A percentile compares a stretch with the other conserved stretches of the same genome.
Evolutionary conservation across 805 yeast species (phyloP).

Genomic region (Kazachstania psychrophila): DNA sequence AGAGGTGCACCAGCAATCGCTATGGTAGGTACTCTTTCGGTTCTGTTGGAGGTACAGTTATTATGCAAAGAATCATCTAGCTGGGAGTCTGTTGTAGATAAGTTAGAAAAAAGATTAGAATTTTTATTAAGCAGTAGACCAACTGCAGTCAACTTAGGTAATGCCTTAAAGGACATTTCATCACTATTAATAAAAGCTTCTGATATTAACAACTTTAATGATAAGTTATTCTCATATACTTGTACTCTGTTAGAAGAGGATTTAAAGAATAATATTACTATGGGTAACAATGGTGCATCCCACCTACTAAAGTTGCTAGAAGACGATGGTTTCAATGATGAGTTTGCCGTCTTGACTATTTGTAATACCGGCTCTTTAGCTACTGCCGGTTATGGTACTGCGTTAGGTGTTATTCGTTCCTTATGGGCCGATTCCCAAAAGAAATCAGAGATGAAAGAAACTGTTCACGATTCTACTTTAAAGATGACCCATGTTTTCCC

Average conservation of each 20-base stretch:
- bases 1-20: slow-evolving; percentile 99
- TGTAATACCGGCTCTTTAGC: slow-evolving; percentile 97
- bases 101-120: slow-evolving; percentile 43
- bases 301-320: slow-evolving; percentile 44
- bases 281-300: slow-evolving; percentile 76
- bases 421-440: slow-evolving; percentile 36
- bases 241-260: slow-evolving; percentile 63
- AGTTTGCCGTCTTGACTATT: slow-evolving; percentile 77
- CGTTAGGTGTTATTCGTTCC: slow-evolving; percentile 83
- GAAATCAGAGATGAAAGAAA: slow-evolving; percentile 15
- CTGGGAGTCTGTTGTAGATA: slow-evolving; percentile 30
- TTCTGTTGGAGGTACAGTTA: slow-evolving; percentile 57
- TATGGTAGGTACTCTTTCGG: slow-evolving; percentile 79
- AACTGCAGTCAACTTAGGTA: slow-evolving; percentile 86
- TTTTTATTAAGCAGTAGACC: slow-evolving; percentile 74
- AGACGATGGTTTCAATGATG: slow-evolving; percentile 45
- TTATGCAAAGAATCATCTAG: slow-evolving; percentile 21
- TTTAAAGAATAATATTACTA: slow-evolving; percentile 60
- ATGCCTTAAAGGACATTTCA: slow-evolving; percentile 44
- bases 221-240: slow-evolving; percentile 36
- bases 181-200: slow-evolving; percentile 28
- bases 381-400: slow-evolving; percentile 96
- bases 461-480: slow-evolving; percentile 33
- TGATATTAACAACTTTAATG: slow-evolving; percentile 14
- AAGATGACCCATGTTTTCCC: slow-evolving; percentile 69